Conservation (phyloP, 2,329 filamentous ascomycete species). For the Aspergillus novoparasiticus region DNA sequence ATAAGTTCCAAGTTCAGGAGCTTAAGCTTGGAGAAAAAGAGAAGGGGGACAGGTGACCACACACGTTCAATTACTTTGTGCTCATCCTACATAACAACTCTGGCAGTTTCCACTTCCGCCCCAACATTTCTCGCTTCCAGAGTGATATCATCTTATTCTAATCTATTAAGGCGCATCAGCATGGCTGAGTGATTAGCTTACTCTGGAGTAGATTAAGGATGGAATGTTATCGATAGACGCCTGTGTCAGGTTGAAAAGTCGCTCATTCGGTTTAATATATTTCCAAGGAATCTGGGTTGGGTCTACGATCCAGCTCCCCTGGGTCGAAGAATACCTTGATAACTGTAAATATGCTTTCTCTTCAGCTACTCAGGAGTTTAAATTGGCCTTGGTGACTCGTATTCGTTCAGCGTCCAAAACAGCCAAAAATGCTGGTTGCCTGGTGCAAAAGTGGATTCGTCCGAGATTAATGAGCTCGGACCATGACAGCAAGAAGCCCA, state of each 20-base stretch:
- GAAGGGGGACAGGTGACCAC: conserved; percentile 8
- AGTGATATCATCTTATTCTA: background rate
- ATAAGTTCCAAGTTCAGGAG: background rate
- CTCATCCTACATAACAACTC: background rate
- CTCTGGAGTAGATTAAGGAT: background rate
- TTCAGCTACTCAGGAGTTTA: background rate
- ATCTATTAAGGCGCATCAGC: background rate
- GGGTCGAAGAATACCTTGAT: background rate
- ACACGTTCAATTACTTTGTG: conserved; percentile 1
- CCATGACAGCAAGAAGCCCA: conserved; percentile 3
- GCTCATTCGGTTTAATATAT: background rate
- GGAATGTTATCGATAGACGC: background rate
- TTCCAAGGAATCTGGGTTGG: background rate
- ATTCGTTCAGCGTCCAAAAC: background rate
- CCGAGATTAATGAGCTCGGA: conserved; percentile 6
- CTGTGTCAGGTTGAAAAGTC: background rate
- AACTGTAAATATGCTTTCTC: conserved; percentile 1
- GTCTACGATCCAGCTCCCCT: background rate
- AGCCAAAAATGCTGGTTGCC: conserved; percentile 3
- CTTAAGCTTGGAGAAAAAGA: background rate
- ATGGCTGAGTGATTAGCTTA: background rate
- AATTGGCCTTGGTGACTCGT: conserved; percentile 1
- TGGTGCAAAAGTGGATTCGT: conserved; percentile 3
- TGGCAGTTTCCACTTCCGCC: conserved; percentile 5
- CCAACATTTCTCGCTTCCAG: background rate